A percentile compares a stretch with the other conserved stretches of the same genome.
phyloP scores from a whole-genome alignment of 495 filamentous ascomycete genomes.

The Xanthoparmelia taractica region DNA sequence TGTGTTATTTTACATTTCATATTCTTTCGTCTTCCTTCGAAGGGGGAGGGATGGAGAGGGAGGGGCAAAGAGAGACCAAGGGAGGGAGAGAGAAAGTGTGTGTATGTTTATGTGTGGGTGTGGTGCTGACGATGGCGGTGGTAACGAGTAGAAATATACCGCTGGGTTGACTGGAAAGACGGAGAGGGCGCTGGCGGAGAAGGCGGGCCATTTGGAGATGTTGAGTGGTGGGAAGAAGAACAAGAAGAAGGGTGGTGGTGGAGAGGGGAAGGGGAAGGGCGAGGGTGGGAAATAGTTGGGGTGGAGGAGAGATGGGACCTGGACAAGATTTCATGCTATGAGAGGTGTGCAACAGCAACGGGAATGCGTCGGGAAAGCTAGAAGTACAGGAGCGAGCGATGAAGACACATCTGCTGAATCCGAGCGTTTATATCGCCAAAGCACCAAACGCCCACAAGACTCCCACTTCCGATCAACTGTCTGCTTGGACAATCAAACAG shows the following conservation, averaged over 20 bases:
- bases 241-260: not conserved
- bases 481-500: constrained; percentile 26
- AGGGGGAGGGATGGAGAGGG: no score
- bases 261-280: constrained; percentile 3
- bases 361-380: constrained; percentile 2
- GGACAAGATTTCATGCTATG: no score
- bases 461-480: not conserved
- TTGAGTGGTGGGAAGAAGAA: constrained; percentile 27
- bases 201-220: constrained; percentile 53
- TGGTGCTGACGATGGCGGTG: not conserved
- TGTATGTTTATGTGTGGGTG: no score
- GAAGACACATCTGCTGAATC: not conserved
- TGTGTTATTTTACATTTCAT: constrained; percentile 24
- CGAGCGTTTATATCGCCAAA: not conserved
- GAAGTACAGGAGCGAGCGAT: constrained; percentile 1
- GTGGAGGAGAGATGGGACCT: not conserved
- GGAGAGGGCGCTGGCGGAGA: constrained; percentile 57
- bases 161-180: constrained; percentile 54
- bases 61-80: not conserved
- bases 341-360: not conserved
- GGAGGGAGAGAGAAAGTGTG: no score
- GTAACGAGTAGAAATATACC: constrained; percentile 48
- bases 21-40: not conserved
- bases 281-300: constrained; percentile 12
- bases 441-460: constrained; percentile 5